phyloP scores from a whole-genome alignment of 202 grass and related monocot genomes.

The Sporobolus alterniflorus region DNA sequence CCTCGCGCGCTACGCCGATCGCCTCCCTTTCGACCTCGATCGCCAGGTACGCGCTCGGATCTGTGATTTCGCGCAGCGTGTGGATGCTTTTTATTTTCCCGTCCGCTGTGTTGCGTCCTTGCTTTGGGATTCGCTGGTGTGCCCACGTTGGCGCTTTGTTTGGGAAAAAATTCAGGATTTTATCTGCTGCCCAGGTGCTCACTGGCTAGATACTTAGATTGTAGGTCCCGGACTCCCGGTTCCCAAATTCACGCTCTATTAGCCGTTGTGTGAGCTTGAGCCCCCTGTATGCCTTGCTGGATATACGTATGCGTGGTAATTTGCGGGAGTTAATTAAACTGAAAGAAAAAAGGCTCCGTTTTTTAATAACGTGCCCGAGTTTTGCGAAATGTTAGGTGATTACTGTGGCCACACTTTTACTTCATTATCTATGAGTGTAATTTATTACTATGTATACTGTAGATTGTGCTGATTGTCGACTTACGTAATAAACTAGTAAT shows the following conservation, averaged over 20 bases:
- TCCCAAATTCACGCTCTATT: slow-evolving; percentile 1
- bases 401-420: neutral
- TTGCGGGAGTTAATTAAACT: neutral
- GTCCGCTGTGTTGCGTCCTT: neutral
- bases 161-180: neutral
- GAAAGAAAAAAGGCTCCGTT: neutral
- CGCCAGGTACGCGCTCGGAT: slow-evolving; percentile 72
- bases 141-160: neutral
- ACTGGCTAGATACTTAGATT: neutral
- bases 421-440: neutral
- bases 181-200: neutral
- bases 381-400: neutral
- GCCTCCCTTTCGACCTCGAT: slow-evolving; percentile 84
- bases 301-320: neutral
- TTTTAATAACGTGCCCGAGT: neutral
- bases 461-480: neutral
- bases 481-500: neutral
- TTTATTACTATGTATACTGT: neutral
- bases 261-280: neutral
- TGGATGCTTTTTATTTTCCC: neutral
- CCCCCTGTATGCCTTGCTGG: neutral
- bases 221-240: too few species aligned
- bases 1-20: slow-evolving; percentile 71
- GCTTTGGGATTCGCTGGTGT: neutral
- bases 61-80: slow-evolving; percentile 26